Percentiles rank a stretch among this genome's conserved stretches.
phyloP scores from a whole-genome alignment of 768 basidiomycete species.

The Austroboletus eburneus region DNA sequence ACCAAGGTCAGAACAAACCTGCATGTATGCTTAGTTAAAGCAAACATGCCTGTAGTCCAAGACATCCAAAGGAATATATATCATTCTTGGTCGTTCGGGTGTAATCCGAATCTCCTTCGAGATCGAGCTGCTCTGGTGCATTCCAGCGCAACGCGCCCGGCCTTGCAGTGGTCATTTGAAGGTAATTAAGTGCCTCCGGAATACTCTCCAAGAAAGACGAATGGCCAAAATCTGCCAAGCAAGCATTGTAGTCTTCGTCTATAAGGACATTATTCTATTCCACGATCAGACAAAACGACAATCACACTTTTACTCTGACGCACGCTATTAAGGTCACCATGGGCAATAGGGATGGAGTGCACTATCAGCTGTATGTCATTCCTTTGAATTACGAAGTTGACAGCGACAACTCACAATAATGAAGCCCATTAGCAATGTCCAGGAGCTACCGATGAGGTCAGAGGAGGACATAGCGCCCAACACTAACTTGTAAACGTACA shows the following conservation, averaged over 20 bases:
- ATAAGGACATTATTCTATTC: neutral
- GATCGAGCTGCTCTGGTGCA: conserved; percentile 31
- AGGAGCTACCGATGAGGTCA: conserved; percentile 14
- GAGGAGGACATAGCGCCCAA: conserved; percentile 12
- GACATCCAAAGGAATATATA: conserved; percentile 23
- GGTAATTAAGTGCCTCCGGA: neutral
- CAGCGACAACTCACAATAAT: conserved; percentile 6
- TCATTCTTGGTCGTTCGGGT: conserved; percentile 6
- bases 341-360: conserved; percentile 1
- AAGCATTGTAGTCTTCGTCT: neutral
- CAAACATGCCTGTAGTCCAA: conserved; percentile 19
- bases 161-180: neutral
- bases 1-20: neutral
- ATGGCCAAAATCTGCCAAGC: neutral
- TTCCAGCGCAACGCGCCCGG: conserved; percentile 37
- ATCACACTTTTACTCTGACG: neutral
- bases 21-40: neutral
- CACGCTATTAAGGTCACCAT: conserved; percentile 13
- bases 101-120: conserved; percentile 11
- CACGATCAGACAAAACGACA: conserved; percentile 4
- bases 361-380: neutral
- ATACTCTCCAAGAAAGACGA: neutral
- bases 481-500: conserved; percentile 14
- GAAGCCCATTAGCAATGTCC: conserved; percentile 10
- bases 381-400: neutral